These are phyloP conservation scores for Ophiocordyceps camponoti-leonardi DNA, from an alignment of 2,329 filamentous ascomycete genomes.

Conservation along the genomic window DNA sequence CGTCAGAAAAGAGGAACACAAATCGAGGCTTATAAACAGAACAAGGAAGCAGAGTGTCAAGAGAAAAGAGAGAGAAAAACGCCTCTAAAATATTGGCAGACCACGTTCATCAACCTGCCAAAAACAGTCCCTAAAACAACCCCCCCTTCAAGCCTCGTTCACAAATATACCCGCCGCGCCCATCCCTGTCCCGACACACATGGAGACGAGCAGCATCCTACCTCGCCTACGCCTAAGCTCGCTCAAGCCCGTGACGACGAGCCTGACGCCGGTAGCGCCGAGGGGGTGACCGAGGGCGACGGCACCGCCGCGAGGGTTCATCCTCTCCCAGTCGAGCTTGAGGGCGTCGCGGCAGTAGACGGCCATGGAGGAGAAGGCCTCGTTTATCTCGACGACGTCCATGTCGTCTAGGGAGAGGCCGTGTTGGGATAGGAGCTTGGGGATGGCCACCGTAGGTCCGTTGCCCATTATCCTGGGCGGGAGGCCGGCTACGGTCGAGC, in stretches of 20 bases:
- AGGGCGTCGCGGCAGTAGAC: slow-evolving; percentile 75
- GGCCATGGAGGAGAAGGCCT: slow-evolving; percentile 95
- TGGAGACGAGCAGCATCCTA: slow-evolving; percentile 81
- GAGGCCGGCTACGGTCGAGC: slow-evolving; percentile 77
- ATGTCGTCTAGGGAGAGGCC: slow-evolving; percentile 65
- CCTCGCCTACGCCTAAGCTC: slow-evolving; percentile 73
- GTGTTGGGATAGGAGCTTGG: slow-evolving; percentile 72
- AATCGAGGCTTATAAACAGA: too few species aligned
- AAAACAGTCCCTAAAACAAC: too few species aligned
- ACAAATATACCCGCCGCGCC: background rate
- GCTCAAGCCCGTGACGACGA: slow-evolving; percentile 79
- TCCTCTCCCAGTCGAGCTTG: slow-evolving; percentile 54
- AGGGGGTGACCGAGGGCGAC: slow-evolving; percentile 73
- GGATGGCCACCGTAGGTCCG: slow-evolving; percentile 54
- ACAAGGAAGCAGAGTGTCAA: too few species aligned
- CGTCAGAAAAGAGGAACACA: too few species aligned
- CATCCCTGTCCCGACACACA: slow-evolving; percentile 58
- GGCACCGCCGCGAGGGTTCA: slow-evolving; percentile 68
- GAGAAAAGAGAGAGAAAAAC: too few species aligned
- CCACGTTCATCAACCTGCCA: too few species aligned
- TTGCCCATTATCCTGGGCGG: slow-evolving; percentile 96
- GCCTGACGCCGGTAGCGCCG: slow-evolving; percentile 60
- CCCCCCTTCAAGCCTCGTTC: background rate
- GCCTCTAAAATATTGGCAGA: too few species aligned
- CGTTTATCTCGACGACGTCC: slow-evolving; percentile 87